Conservation (phyloP, 2,329 filamentous ascomycete species). For the Aureobasidium lini region DNA sequence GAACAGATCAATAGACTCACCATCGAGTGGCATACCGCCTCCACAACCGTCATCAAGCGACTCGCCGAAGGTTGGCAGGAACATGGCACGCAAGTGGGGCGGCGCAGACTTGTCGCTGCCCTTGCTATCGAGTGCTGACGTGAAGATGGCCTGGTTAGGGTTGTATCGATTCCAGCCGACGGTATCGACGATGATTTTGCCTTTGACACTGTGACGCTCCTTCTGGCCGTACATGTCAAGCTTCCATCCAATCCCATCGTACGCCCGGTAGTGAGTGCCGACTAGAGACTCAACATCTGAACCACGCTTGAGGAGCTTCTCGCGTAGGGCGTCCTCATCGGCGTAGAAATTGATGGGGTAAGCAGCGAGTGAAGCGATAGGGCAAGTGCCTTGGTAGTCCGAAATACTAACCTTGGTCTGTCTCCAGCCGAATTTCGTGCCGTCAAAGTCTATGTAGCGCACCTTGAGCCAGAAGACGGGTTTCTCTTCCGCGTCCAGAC, state of each 20-base stretch:
- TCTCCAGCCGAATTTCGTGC: slow-evolving; percentile 30
- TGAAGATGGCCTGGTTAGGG: slow-evolving; percentile 33
- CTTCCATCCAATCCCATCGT: slow-evolving; percentile 40
- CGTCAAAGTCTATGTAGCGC: slow-evolving; percentile 30
- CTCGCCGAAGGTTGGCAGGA: not conserved
- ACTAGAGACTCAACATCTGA: slow-evolving; percentile 39
- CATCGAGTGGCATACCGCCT: slow-evolving; percentile 28
- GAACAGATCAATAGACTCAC: slow-evolving; percentile 12
- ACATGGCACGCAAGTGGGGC: not conserved
- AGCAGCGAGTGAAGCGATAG: slow-evolving; percentile 30
- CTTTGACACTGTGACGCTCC: slow-evolving; percentile 39
- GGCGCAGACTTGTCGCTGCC: slow-evolving; percentile 11
- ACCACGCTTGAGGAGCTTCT: slow-evolving; percentile 39
- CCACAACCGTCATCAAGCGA: slow-evolving; percentile 17
- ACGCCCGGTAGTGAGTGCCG: slow-evolving; percentile 44
- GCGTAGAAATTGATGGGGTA: slow-evolving; percentile 41
- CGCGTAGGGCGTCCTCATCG: slow-evolving; percentile 31
- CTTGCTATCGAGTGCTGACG: slow-evolving; percentile 23
- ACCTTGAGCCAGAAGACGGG: slow-evolving; percentile 31
- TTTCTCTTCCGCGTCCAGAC: slow-evolving; percentile 27
- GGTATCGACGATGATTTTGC: slow-evolving; percentile 46
- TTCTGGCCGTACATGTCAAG: slow-evolving; percentile 24
- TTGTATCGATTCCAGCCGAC: slow-evolving; percentile 44
- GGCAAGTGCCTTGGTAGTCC: slow-evolving; percentile 34
- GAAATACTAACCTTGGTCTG: slow-evolving; percentile 24